These are phyloP conservation scores for Exophiala lecanii-corni DNA, from an alignment of 2,329 filamentous ascomycete genomes.

Conservation along the genomic window DNA sequence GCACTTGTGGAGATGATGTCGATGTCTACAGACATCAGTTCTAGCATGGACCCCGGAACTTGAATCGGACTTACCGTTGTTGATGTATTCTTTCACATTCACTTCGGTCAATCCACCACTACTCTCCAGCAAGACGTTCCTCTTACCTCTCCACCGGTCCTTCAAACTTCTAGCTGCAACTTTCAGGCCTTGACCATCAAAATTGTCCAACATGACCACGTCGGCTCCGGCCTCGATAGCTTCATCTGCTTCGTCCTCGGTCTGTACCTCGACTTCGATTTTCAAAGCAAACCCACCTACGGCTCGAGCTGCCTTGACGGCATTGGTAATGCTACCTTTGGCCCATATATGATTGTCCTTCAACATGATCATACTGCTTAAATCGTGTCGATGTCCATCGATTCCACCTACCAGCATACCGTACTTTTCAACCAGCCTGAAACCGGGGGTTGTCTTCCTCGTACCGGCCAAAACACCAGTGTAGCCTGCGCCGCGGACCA, in stretches of 20 bases:
- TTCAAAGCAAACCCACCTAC: slow-evolving; percentile 88
- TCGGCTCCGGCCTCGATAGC: slow-evolving; percentile 88
- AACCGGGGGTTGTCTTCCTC: slow-evolving; percentile 93
- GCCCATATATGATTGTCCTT: slow-evolving; percentile 99
- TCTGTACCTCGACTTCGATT: slow-evolving; percentile 93
- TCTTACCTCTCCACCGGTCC: slow-evolving; percentile 66
- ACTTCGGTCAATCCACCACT: slow-evolving; percentile 82
- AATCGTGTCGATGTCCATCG: slow-evolving; percentile 85
- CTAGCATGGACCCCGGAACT: neutral
- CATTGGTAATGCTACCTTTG: slow-evolving; percentile 65
- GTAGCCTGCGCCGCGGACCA: slow-evolving; percentile 65
- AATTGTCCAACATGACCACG: slow-evolving; percentile 97
- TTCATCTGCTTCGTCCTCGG: slow-evolving; percentile 80
- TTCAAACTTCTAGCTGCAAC: slow-evolving; percentile 71
- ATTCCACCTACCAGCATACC: slow-evolving; percentile 93
- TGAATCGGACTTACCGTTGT: slow-evolving; percentile 52
- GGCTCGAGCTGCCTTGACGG: slow-evolving; percentile 75
- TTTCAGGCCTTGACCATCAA: slow-evolving; percentile 72
- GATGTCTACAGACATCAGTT: slow-evolving; percentile 60
- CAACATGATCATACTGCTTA: slow-evolving; percentile 94
- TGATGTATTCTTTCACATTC: slow-evolving; percentile 79
- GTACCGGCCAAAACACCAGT: slow-evolving; percentile 84
- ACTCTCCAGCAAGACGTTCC: slow-evolving; percentile 79
- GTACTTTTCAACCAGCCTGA: slow-evolving; percentile 94
- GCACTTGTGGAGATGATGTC: slow-evolving; percentile 95